Evolutionary conservation across 1,139 yeast genomes (phyloP).

Genomic region (Taiozyma sp.): DNA sequence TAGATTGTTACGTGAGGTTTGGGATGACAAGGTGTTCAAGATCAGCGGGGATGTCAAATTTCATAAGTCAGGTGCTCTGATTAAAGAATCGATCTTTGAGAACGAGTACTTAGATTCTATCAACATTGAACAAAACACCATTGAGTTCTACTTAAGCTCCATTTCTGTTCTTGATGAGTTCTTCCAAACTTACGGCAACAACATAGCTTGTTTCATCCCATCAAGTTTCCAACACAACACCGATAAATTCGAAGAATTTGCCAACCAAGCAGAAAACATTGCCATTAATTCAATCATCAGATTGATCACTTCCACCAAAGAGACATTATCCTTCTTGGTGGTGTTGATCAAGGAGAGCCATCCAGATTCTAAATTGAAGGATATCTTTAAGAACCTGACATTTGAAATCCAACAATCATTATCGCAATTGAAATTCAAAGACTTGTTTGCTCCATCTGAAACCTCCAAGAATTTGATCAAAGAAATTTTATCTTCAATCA

Average conservation of each 20-base stretch:
- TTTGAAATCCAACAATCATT: constrained; percentile 63
- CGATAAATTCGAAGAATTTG: constrained; percentile 46
- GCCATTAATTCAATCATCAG: constrained; percentile 78
- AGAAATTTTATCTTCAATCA: constrained; percentile 82
- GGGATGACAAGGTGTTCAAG: constrained; percentile 70
- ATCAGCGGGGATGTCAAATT: constrained; percentile 38
- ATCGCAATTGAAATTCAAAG: constrained; percentile 62
- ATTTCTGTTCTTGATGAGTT: constrained; percentile 47
- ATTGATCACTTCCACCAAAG: constrained; percentile 74
- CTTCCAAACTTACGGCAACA: constrained; percentile 51
- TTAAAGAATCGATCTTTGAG: constrained; percentile 23
- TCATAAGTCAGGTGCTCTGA: constrained; percentile 31
- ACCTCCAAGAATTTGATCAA: constrained; percentile 66
- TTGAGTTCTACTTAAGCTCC: constrained; percentile 65
- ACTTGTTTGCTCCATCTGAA: constrained; percentile 65
- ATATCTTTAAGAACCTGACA: constrained; percentile 65
- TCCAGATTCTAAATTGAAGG: constrained; percentile 58
- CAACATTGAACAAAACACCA: constrained; percentile 43
- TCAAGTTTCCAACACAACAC: constrained; percentile 35
- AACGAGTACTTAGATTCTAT: constrained; percentile 22
- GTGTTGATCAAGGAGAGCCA: constrained; percentile 74
- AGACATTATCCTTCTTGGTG: constrained; percentile 82
- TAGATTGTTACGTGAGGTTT: constrained; percentile 68
- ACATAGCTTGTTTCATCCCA: constrained; percentile 56
- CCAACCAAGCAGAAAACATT: constrained; percentile 87